Evolutionary conservation across 768 basidiomycete species (phyloP).

Genomic region (Rhodotorula diobovata): DNA sequence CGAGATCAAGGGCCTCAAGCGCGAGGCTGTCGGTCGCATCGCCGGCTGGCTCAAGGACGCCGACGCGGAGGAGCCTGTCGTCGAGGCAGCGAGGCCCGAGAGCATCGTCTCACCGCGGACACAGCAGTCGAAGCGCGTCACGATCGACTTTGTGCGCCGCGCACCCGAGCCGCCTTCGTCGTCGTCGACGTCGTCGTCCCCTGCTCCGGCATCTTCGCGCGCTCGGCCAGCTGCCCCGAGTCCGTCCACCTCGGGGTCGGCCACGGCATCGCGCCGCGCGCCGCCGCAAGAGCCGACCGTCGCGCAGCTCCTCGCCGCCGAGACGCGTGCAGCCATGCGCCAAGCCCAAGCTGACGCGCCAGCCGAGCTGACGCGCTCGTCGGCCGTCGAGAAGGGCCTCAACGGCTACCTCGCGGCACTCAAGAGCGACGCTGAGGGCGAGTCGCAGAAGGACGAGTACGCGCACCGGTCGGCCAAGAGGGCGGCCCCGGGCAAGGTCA

Average conservation of each 20-base stretch:
- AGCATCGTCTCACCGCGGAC: no score
- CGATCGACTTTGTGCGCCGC: conserved; percentile 11
- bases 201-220: neutral
- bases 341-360: neutral
- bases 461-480: neutral
- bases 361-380: neutral
- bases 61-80: neutral
- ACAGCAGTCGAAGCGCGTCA: neutral
- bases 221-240: no score
- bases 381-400: neutral
- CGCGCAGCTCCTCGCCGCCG: conserved; percentile 25
- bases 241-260: no score
- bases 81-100: neutral
- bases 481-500: conserved; percentile 22
- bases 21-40: conserved; percentile 20
- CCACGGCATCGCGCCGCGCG: neutral
- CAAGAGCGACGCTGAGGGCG: conserved; percentile 6
- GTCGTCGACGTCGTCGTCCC: neutral
- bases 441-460: neutral
- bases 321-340: conserved; percentile 5
- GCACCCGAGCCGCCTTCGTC: conserved; percentile 25
- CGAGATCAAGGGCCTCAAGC: conserved; percentile 26
- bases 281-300: conserved; percentile 5
- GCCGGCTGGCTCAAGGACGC: conserved; percentile 14
- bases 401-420: conserved; percentile 12